phyloP scores from a whole-genome alignment of 805 yeast species.

The Starmerella vaccinii region DNA sequence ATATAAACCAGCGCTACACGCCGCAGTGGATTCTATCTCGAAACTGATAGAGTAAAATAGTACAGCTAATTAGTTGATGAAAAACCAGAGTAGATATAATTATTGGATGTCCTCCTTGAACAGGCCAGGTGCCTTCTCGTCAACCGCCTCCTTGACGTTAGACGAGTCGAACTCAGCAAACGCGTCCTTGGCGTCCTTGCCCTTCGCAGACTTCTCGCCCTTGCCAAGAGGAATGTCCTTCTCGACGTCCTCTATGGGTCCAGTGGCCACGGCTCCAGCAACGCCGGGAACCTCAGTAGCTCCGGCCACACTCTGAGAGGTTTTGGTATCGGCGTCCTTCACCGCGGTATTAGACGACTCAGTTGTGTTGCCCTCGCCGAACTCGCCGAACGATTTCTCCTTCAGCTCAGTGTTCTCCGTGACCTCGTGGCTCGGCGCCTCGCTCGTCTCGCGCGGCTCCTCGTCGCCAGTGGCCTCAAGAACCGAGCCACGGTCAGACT shows the following conservation, averaged over 20 bases:
- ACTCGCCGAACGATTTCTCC: constrained; percentile 2
- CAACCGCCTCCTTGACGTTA: constrained; percentile 20
- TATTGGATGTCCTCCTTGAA: constrained; percentile 25
- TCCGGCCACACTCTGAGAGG: constrained; percentile 6
- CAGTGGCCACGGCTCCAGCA: constrained; percentile 16
- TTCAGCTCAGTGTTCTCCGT: background rate
- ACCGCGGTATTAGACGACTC: background rate
- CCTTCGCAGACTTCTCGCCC: background rate
- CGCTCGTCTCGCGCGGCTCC: background rate
- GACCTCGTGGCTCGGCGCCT: background rate
- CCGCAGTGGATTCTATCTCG: too few species aligned
- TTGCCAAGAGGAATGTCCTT: constrained; percentile 14
- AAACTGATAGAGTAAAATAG: background rate
- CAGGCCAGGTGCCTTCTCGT: constrained; percentile 20
- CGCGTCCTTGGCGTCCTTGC: constrained; percentile 12
- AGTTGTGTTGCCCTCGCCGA: background rate
- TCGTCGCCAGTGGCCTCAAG: background rate
- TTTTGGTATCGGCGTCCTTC: background rate
- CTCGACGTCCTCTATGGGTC: constrained; percentile 8
- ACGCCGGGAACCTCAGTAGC: constrained; percentile 3
- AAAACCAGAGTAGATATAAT: background rate
- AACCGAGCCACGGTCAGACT: background rate
- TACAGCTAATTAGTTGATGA: background rate
- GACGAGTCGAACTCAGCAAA: constrained; percentile 26
- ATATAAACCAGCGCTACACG: too few species aligned